phyloP scores from a whole-genome alignment of 2,329 filamentous ascomycete species.

The Hortaea sp. region DNA sequence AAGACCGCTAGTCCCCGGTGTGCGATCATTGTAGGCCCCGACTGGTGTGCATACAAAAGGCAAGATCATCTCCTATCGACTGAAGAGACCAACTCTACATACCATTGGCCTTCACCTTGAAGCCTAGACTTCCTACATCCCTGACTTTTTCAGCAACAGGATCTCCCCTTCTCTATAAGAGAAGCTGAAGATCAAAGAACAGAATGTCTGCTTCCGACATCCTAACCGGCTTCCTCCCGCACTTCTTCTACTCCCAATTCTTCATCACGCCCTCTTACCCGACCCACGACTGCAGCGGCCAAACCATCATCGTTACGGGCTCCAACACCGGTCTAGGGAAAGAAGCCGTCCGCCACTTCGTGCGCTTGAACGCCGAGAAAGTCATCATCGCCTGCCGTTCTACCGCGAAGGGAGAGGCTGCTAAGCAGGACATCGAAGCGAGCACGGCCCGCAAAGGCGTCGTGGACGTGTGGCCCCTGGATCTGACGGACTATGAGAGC shows the following conservation, averaged over 20 bases:
- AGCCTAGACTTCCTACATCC: too few relatives aligned
- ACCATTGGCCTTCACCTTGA: too few relatives aligned
- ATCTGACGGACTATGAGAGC: conserved; percentile 31
- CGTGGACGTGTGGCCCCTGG: conserved; percentile 38
- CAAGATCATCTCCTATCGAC: too few relatives aligned
- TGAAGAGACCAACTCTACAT: too few relatives aligned
- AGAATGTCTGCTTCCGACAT: not conserved
- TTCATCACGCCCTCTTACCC: conserved; percentile 28
- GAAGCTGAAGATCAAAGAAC: too few relatives aligned
- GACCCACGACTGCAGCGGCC: conserved; percentile 19
- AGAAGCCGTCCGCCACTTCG: conserved; percentile 36
- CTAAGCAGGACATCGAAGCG: conserved; percentile 30
- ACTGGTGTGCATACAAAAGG: too few relatives aligned
- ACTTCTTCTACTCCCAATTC: conserved; percentile 33
- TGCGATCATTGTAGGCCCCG: too few relatives aligned
- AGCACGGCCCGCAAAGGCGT: conserved; percentile 23
- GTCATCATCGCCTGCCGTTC: conserved; percentile 39
- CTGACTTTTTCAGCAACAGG: too few relatives aligned
- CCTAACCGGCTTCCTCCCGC: conserved; percentile 6
- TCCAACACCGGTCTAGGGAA: conserved; percentile 39
- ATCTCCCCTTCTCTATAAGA: too few relatives aligned
- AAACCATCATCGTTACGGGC: conserved; percentile 40
- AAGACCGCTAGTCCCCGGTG: too few relatives aligned
- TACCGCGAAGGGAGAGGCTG: conserved; percentile 34
- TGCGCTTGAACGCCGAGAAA: conserved; percentile 28